Evolutionary conservation across 306 rosid species (phyloP), one percentile per base, ranked within the genome.

Genomic region (Carpinus viminea): DNA sequence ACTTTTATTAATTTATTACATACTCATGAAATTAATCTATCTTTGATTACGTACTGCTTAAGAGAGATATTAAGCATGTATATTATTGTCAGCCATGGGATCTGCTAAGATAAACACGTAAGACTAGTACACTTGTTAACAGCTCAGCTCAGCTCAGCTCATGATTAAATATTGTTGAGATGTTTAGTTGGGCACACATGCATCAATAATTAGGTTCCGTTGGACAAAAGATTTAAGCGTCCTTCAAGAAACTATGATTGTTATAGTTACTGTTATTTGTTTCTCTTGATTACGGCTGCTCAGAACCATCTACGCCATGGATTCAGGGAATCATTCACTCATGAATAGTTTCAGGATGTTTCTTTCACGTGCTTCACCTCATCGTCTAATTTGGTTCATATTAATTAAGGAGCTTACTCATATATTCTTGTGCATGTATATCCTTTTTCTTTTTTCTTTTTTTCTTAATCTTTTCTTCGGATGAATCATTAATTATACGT

Each of bases 241-340:
- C 59, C 45, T 46, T 46, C 74, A 81, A 71, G 77, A 61, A 85
- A 73, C 82, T 36, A 70, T 70, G 16, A 48, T 18, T 75, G 43
- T 73, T 83, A 75, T 80, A 46, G 68, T 64, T 51, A 2, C 26
- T 34, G 15, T 17, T 17, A 7, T 79, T 77, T 77, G 75, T 43
- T 51, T 75, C 64, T 77, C 72, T 62, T 68, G 60, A 77, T 74
- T 78, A 72, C 28, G 69, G n/a, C 59, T 61, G 18, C 66, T 12
- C 17, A 54, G 75, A 80, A 78, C 88, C 86, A 87, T 87, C 84
- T 78, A 76, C 78, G 78, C 90, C 91, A 83, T 55, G 38, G 78
- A 81, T 80, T 87, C 87, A 79, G 87, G 90, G 83, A 83, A 84
- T 84, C 75, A 60, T 81, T 71, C 91, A 86, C 88, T 0, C 8